Evolutionary conservation across 2,329 filamentous ascomycete species (phyloP), one percentile per base, ranked within the genome.

Genomic region (Capronia americana): DNA sequence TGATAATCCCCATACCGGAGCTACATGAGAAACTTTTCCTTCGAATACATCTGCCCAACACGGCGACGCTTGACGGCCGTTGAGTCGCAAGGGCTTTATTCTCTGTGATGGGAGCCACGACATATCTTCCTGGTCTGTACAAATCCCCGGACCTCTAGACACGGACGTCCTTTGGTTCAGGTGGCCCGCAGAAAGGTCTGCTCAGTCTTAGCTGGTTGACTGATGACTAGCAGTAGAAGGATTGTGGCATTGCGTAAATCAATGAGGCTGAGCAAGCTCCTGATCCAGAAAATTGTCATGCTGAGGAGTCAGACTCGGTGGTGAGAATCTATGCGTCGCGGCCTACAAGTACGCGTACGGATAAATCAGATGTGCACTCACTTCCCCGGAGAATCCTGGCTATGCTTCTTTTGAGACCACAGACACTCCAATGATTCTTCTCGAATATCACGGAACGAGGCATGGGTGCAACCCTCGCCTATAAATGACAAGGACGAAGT

Each of bases 251-350:
- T 65, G 34, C 63, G 63, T 57, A 41, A 53, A 23, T 46, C 28
- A 51, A 38, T 57, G 63, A 41, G 63, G 58, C 63, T 66, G 63
- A 66, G 63, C 54, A 51, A 34, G 46, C 7, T 28, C 17, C 26
- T 51, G 53, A 11, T 57, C 54, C 54, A 24, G 20, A 34, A 7
- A 46, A n/a, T 28, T 50, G 41, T 26, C 24, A 8, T 28, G 17
- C n/a, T 6, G 41, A 26, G 41, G 14, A 41, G 41, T 58, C 56
- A 58, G 26, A 34, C 12, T 32, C 41, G 4, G 28, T 41, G n/a
- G n/a, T 48, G 38, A 58, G 24, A 46, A 26, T 48, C 14, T 28
- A 17, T 17, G 34, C 4, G 14, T 41, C 34, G 34, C 14, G 34
- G 34, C 34, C 12, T 41, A 34, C 5, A n/a, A n/a, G n/a, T n/a